phyloP scores from a whole-genome alignment of 805 yeast genomes.

The Pichia nanzhaoensis region DNA sequence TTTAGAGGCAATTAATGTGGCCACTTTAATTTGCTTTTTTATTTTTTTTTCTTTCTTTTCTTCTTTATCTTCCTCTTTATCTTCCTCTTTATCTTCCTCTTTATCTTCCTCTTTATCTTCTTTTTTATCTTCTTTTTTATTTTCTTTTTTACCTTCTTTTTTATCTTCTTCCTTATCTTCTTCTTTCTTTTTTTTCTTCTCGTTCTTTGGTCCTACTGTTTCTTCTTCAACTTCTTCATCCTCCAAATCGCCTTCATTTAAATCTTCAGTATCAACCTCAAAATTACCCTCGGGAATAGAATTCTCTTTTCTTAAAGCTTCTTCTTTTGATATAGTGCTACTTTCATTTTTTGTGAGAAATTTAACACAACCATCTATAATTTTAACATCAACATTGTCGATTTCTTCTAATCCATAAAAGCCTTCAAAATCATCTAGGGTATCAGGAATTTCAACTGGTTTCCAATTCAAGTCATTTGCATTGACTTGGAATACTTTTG shows the following conservation, averaged over 20 bases:
- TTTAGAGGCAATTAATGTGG: constrained; percentile 8
- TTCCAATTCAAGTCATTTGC: constrained; percentile 66
- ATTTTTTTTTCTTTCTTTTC: background rate
- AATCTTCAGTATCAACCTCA: constrained; percentile 19
- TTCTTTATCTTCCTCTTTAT: constrained; percentile 5
- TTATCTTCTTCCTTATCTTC: constrained; percentile 10
- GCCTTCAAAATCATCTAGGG: constrained; percentile 82
- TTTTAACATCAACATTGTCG: constrained; percentile 83
- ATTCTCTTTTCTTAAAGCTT: constrained; percentile 20
- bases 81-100: constrained; percentile 5
- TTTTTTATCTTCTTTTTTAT: background rate
- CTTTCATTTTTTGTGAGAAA: constrained; percentile 40
- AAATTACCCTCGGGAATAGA: constrained; percentile 22
- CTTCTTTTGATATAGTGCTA: constrained; percentile 16
- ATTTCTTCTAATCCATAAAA: constrained; percentile 90
- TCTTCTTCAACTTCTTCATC: constrained; percentile 13
- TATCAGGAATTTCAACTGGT: constrained; percentile 73
- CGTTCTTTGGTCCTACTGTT: background rate
- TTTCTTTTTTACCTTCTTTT: constrained; percentile 4
- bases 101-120: constrained; percentile 2
- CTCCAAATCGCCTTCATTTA: constrained; percentile 16
- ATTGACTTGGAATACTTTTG: constrained; percentile 11
- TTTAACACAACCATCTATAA: constrained; percentile 59
- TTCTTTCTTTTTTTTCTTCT: constrained; percentile 6
- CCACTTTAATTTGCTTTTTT: constrained; percentile 10